Evolutionary conservation across 148 eudicot genomes (phyloP), one percentile per base, ranked within the genome.

Genomic region (Heliamphora exappendiculata): DNA sequence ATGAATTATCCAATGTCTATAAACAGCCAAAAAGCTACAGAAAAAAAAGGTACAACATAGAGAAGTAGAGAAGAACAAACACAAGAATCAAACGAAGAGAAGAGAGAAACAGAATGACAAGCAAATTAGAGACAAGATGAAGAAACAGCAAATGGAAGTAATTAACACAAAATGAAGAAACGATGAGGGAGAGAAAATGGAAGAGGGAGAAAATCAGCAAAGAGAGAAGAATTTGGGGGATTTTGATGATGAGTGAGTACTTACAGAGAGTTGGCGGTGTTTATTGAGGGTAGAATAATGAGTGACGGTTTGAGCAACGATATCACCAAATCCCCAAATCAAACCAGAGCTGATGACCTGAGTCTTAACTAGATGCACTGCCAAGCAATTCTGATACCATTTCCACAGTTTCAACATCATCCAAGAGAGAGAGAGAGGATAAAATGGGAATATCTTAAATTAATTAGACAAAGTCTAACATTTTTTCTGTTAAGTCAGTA

Each of bases 281-380:
- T 54, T 75, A 13, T 73, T n/a, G n/a, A n/a, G 71, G 22, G 90
- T 86, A 57, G 83, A 67, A 55, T 81, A 72, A 50, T 83, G 87
- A 28, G 98, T 91, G 73, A 94, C 88, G 34, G 92, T 28, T 73
- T 94, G 98, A 42, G 97, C 98, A 76, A 90, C 91, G 67, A 94
- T 73, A 72, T 94, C 98, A 13, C 98, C 98, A 57, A 86, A 73
- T 7, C 97, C 97, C 98, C 98, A 94, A 82, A 94, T 88, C 34
- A 94, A 60, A 44, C 90, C 96, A 9, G 98, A 94, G 77, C 97
- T 94, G 50, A 94, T 85, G 83, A 94, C 86, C 84, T 94, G 98
- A 12, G 98, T 94, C 79, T 92, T 94, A 10, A 92, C 91, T 3
- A 97, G 97, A 62, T 94, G 98, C 20, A 67, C 80, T 24, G 91